Base-by-base conservation (phyloP, 2,329 filamentous ascomycete genomes). In the Calycina herbarum region DNA sequence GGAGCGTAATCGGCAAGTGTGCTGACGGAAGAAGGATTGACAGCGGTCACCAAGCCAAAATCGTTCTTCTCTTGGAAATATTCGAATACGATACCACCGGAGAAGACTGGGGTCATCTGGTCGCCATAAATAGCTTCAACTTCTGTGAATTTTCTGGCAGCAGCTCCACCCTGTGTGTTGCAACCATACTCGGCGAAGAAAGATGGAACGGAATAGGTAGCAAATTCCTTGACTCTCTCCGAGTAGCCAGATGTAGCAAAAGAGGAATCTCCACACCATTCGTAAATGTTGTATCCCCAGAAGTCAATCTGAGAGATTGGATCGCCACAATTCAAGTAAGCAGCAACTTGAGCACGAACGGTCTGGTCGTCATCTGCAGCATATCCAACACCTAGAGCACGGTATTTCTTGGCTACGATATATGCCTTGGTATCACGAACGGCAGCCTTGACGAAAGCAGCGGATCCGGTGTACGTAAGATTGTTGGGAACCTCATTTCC, bases 241-340 rank as follows among this genome's bases (percentile, higher is more conserved):
- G 88, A 82, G 81, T 94, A 99, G 64, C 92, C 92, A 6, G 95
- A 97, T 66, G 82, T 77, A 56, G 82, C 73, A 81, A 91, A 95
- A 75, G 82, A 86, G 75, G 91, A 95, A 72, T 93, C 78, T 71
- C 94, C 94, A 78, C 94, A 99, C 94, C 94, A 99, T 63, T 93
- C 95, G 85, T 98, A 98, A 82, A 98, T 96, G 85, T 98, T 99
- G 90, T 98, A 98, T 66, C 95, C 95, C 91, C 93, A 98, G 84
- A 95, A 97, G 80, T 98, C 95, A 71, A 98, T 96, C 69, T 89
- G 79, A 76, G 80, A 79, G 11, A 82, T 81, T 54, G 82, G 76
- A 66, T 86, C 79, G 66, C 93, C 92, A 77, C 94, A 99, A 84
- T 96, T 93, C 82, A 98, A 96, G 86, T 96, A 99, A 77, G 92